A percentile compares a stretch with the other conserved stretches of the same genome.
phyloP scores from a whole-genome alignment of 2,329 filamentous ascomycete genomes.

The Elsinoe perseae region DNA sequence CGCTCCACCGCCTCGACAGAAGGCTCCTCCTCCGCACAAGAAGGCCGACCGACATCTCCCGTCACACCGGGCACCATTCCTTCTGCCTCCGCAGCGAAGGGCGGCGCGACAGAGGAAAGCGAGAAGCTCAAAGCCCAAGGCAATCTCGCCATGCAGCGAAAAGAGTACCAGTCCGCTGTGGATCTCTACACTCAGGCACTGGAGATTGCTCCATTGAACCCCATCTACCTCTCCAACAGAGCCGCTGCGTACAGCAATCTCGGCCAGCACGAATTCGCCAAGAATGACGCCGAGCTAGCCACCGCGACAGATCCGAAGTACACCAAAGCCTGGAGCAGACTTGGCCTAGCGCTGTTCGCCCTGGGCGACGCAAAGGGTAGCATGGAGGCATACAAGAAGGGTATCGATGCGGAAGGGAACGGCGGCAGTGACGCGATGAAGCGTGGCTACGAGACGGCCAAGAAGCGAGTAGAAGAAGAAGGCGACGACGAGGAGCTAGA shows the following conservation, averaged over 20 bases:
- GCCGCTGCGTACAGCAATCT: slow-evolving; percentile 85
- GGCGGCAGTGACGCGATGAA: slow-evolving; percentile 96
- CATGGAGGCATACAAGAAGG: slow-evolving; percentile 89
- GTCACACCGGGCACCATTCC: slow-evolving; percentile 40
- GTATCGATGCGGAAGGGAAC: slow-evolving; percentile 88
- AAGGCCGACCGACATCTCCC: slow-evolving; percentile 24
- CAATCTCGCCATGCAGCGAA: slow-evolving; percentile 90
- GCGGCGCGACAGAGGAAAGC: slow-evolving; percentile 60
- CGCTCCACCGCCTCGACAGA: slow-evolving; percentile 46
- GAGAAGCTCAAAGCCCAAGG: slow-evolving; percentile 84
- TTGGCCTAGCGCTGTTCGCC: slow-evolving; percentile 86
- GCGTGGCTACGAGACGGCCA: slow-evolving; percentile 91
- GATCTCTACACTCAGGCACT: slow-evolving; percentile 84
- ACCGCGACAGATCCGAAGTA: slow-evolving; percentile 83
- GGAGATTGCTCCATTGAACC: slow-evolving; percentile 70
- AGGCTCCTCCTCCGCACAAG: slow-evolving; percentile 31
- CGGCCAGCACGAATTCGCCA: slow-evolving; percentile 75
- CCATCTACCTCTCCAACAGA: slow-evolving; percentile 95
- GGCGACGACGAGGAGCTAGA: slow-evolving; percentile 36
- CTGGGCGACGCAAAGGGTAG: slow-evolving; percentile 82
- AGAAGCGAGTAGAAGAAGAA: slow-evolving; percentile 76
- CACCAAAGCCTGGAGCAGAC: slow-evolving; percentile 92
- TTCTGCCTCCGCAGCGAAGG: slow-evolving; percentile 33
- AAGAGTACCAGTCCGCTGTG: slow-evolving; percentile 79
- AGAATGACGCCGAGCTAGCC: slow-evolving; percentile 82